phyloP scores from a whole-genome alignment of 2,329 filamentous ascomycete species.

The Colletotrichum tabaci region DNA sequence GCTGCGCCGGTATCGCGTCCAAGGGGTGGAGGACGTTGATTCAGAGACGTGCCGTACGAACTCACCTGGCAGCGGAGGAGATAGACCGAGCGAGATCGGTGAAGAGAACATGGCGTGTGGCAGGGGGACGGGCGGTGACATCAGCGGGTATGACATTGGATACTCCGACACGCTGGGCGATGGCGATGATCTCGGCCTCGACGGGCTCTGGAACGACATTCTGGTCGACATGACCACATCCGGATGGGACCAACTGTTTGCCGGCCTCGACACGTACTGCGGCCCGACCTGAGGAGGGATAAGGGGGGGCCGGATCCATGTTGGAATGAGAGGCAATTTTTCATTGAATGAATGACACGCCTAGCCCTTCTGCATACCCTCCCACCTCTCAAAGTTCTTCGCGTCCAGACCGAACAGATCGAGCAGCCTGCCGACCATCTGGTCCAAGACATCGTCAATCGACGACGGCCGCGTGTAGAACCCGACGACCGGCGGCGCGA shows the following conservation, averaged over 20 bases:
- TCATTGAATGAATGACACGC: too few species aligned
- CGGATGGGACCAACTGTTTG: slow-evolving; percentile 46
- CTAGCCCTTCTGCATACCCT: slow-evolving; percentile 44
- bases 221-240: slow-evolving; percentile 39
- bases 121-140: neutral
- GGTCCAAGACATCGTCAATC: slow-evolving; percentile 59
- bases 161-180: neutral
- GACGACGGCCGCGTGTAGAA: slow-evolving; percentile 58
- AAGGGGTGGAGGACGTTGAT: slow-evolving; percentile 16
- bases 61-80: neutral
- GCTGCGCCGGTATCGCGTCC: slow-evolving; percentile 42
- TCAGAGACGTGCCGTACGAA: neutral
- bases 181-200: slow-evolving; percentile 20
- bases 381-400: slow-evolving; percentile 56
- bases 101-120: neutral
- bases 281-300: slow-evolving; percentile 16
- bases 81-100: neutral
- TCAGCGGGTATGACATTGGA: neutral
- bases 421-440: slow-evolving; percentile 62
- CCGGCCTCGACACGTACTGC: slow-evolving; percentile 45
- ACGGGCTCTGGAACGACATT: slow-evolving; percentile 44
- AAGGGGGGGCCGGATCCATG: neutral
- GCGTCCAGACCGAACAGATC: slow-evolving; percentile 61
- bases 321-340: neutral
- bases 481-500: slow-evolving; percentile 61